A percentile compares a stretch with the other conserved stretches of the same genome.
These are phyloP conservation scores for Penicillium sp. DNA, from an alignment of 2,329 filamentous ascomycete species.

Conservation along the genomic window DNA sequence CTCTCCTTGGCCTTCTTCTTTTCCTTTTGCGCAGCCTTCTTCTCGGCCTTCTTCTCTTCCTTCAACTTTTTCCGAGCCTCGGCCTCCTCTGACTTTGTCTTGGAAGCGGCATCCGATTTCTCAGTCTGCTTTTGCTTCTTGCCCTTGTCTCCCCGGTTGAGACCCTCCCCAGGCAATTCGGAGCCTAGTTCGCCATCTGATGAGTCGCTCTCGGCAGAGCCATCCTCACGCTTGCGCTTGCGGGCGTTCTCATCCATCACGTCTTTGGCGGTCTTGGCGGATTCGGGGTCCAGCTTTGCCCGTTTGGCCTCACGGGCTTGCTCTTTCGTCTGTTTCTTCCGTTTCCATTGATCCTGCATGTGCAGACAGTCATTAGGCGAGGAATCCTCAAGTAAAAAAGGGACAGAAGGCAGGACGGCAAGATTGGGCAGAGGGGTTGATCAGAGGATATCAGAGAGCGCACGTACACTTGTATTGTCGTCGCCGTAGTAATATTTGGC, in stretches of 20 bases:
- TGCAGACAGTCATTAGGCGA: slow-evolving; percentile 19
- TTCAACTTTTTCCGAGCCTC: slow-evolving; percentile 42
- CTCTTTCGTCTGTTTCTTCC: slow-evolving; percentile 94
- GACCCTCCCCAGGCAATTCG: slow-evolving; percentile 62
- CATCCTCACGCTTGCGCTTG: slow-evolving; percentile 76
- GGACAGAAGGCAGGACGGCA: slow-evolving; percentile 15
- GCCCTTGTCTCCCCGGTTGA: slow-evolving; percentile 53
- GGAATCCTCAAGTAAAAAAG: slow-evolving; percentile 10
- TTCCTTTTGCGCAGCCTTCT: slow-evolving; percentile 55
- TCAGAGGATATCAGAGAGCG: slow-evolving; percentile 9
- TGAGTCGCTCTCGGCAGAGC: slow-evolving; percentile 52
- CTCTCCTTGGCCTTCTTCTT: slow-evolving; percentile 49
- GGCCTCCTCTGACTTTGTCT: slow-evolving; percentile 34
- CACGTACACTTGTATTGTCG: slow-evolving; percentile 72
- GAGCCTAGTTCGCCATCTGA: slow-evolving; percentile 52
- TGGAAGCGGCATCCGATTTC: slow-evolving; percentile 25
- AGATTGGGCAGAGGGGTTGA: slow-evolving; percentile 5
- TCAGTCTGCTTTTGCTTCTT: slow-evolving; percentile 59
- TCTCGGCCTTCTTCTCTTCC: slow-evolving; percentile 46
- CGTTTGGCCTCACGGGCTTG: slow-evolving; percentile 79
- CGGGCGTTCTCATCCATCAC: slow-evolving; percentile 81
- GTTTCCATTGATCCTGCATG: slow-evolving; percentile 83
- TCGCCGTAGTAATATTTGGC: slow-evolving; percentile 89
- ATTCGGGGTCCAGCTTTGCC: slow-evolving; percentile 88
- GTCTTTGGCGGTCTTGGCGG: slow-evolving; percentile 88